phyloP scores from a whole-genome alignment of 192 early-diverging fungal genomes.

The Gamsiella multidivaricata region DNA sequence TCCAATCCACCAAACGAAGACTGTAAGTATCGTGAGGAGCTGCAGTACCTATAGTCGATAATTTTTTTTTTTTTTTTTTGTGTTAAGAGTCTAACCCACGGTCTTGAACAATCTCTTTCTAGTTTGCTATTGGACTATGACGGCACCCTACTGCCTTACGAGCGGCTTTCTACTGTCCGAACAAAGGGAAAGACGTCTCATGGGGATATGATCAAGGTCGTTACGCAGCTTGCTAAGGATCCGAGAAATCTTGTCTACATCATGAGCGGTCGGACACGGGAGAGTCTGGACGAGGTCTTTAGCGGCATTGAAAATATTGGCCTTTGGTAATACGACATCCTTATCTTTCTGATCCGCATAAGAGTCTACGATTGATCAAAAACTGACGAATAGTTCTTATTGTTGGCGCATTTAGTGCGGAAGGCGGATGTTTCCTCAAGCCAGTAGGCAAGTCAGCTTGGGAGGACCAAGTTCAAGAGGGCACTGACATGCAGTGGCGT shows the following conservation, averaged over 20 bases:
- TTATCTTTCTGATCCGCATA: neutral
- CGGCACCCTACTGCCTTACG: conserved; percentile 76
- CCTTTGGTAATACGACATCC: conserved; percentile 40
- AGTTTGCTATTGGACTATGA: conserved; percentile 69
- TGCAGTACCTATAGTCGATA: neutral
- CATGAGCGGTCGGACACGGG: conserved; percentile 77
- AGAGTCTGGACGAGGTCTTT: conserved; percentile 71
- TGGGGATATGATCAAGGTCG: conserved; percentile 68
- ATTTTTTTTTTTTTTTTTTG: neutral
- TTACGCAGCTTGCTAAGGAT: conserved; percentile 67
- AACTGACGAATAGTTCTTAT: neutral
- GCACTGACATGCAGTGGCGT: conserved; percentile 45
- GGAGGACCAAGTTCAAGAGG: conserved; percentile 75
- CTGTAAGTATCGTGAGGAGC: conserved; percentile 52
- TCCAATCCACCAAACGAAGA: conserved; percentile 45
- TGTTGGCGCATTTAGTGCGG: conserved; percentile 62
- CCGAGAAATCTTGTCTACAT: conserved; percentile 79
- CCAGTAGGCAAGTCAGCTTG: conserved; percentile 69
- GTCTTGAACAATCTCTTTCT: neutral
- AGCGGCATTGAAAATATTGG: conserved; percentile 74
- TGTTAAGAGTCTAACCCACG: neutral
- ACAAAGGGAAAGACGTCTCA: conserved; percentile 61
- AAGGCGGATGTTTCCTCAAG: conserved; percentile 80
- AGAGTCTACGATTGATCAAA: too few relatives aligned
- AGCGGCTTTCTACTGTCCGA: conserved; percentile 56